Base-by-base conservation (phyloP, 345 rosid species). In the Microthlaspi erraticum region DNA sequence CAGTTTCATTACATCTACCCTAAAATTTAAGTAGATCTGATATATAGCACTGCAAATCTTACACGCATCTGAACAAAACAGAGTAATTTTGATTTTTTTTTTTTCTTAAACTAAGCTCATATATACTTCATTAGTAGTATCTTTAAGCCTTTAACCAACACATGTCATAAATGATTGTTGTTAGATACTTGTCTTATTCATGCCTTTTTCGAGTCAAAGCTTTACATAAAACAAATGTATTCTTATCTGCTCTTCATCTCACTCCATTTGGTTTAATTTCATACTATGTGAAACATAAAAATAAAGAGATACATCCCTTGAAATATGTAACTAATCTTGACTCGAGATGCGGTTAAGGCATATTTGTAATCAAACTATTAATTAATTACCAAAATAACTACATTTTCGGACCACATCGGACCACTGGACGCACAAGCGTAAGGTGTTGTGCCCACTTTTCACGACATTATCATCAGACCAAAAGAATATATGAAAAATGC, bases 381-480 rank as follows among this genome's bases (percentile, higher is more conserved):
- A 18, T n/a, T 20, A 39, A 57, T 20, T 49, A 72, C 34, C 16
- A 34, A 42, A 54, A 37, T 6, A 18, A 50, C 13, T 44, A 55
- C 49, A 37, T 41, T 41, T 9, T 42, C 67, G 57, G 63, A 72
- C 68, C 68, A 71, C 75, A 71, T 52, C 54, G 45, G 77, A 66
- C 78, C 72, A 52, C 50, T 11, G 26, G 61, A 66, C 64, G 61
- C 77, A 58, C 31, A 74, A 52, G 26, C 57, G 55, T 52, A 52
- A 32, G 49, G 62, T 60, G 63, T 7, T 53, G 73, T 60, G 73
- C 50, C 69, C 68, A 66, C 73, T 52, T 44, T 60, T 26, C 7
- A 60, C 34, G 51, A 73, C 71, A 65, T 39, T 46, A 29, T 23
- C 3, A 68, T 53, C 69, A 53, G 78, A 74, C 73, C 78, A 67